These are phyloP conservation scores for Malassezia japonica DNA, from an alignment of 1,284 basidiomycete species.

Conservation along the genomic window DNA sequence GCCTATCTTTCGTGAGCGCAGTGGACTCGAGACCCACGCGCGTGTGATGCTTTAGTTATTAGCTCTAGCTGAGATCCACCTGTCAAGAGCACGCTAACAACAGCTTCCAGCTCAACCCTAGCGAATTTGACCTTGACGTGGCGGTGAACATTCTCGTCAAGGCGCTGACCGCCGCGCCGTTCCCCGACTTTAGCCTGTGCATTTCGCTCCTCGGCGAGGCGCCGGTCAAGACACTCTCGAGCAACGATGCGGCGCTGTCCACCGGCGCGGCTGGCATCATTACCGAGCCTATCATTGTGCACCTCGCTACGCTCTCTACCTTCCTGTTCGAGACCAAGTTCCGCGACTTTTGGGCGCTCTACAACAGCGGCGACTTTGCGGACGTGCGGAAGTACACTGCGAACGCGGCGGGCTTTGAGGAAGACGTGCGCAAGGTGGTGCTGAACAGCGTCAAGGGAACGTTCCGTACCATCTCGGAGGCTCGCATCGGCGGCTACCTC, in stretches of 20 bases:
- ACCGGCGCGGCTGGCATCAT: constrained; percentile 29
- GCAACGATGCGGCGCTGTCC: not conserved
- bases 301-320: constrained; percentile 64
- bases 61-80: constrained; percentile 43
- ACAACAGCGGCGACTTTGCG: constrained; percentile 52
- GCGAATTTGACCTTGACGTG: constrained; percentile 82
- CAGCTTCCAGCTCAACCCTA: constrained; percentile 92
- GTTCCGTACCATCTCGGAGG: constrained; percentile 64
- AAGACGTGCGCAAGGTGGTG: constrained; percentile 65
- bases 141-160: constrained; percentile 90
- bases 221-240: constrained; percentile 19
- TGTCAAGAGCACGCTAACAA: not conserved
- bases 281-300: constrained; percentile 58
- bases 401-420: constrained; percentile 69
- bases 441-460: constrained; percentile 67
- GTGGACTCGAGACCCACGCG: constrained; percentile 18
- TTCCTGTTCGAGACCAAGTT: constrained; percentile 79
- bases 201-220: constrained; percentile 73
- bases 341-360: constrained; percentile 70
- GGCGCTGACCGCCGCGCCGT: constrained; percentile 72
- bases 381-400: constrained; percentile 74
- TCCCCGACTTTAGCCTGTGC: constrained; percentile 78
- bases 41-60: constrained; percentile 30
- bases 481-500: constrained; percentile 64
- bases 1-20: constrained; percentile 1